Conservation (phyloP, 441 rosid species). For the Viola pubescens region DNA sequence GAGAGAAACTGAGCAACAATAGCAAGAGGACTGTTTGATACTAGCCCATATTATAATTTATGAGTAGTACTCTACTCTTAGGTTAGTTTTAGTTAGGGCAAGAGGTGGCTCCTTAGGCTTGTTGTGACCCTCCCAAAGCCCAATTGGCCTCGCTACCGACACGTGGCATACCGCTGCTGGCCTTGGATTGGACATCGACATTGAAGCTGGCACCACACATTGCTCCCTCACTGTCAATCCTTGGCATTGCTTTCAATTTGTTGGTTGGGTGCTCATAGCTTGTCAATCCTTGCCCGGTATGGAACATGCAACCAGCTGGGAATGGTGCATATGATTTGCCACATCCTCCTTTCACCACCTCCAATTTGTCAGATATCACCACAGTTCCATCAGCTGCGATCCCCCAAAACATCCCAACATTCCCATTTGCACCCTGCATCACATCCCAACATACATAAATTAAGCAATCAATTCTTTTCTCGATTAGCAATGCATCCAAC, state of each 20-base stretch:
- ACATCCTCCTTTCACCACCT: constrained; percentile 71
- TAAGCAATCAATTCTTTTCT: too few species aligned
- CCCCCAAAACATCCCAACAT: constrained; percentile 69
- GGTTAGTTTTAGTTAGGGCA: too few species aligned
- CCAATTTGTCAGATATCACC: constrained; percentile 59
- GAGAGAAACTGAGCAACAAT: background rate
- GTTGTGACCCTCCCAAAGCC: constrained; percentile 35
- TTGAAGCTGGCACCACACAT: constrained; percentile 79
- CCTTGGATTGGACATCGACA: constrained; percentile 57
- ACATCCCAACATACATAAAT: background rate
- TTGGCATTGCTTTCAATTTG: constrained; percentile 71
- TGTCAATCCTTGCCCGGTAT: constrained; percentile 71
- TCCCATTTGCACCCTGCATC: constrained; percentile 61
- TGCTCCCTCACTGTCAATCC: constrained; percentile 80
- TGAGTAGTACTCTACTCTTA: too few species aligned
- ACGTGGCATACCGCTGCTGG: constrained; percentile 49
- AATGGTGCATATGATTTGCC: constrained; percentile 89
- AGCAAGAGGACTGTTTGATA: background rate
- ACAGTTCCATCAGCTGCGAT: constrained; percentile 79
- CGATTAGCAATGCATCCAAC: too few species aligned
- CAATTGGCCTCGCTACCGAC: constrained; percentile 92
- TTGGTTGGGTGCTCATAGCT: constrained; percentile 86
- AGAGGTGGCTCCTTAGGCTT: constrained; percentile 4
- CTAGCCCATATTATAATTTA: too few species aligned
- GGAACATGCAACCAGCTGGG: constrained; percentile 91